Percentiles rank a stretch among this genome's conserved stretches.
Conservation (phyloP, 1,284 basidiomycete species). For the Polyporus tsugae region DNA sequence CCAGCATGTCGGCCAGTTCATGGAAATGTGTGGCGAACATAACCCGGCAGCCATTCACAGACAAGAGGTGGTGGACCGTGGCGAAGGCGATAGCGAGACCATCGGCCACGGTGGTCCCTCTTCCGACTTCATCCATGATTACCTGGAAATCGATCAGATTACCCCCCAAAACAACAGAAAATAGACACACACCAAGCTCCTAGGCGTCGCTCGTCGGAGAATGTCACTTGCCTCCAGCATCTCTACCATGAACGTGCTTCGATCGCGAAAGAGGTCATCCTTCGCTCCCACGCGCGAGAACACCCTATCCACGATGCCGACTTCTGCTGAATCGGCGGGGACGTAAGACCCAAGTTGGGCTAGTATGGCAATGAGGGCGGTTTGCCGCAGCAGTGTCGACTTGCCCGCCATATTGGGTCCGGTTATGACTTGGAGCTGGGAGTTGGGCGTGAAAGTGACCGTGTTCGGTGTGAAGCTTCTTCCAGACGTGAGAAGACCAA, state of each 20-base stretch:
- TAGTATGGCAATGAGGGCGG: conserved; percentile 89
- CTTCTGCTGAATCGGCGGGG: conserved; percentile 79
- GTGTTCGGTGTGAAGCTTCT: conserved; percentile 89
- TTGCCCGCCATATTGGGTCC: conserved; percentile 99
- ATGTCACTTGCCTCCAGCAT: conserved; percentile 90
- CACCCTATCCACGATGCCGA: conserved; percentile 91
- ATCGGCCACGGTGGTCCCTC: conserved; percentile 93
- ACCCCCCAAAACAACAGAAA: background rate
- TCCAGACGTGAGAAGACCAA: conserved; percentile 80
- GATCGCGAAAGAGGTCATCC: conserved; percentile 93
- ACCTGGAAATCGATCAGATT: conserved; percentile 59
- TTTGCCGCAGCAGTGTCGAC: conserved; percentile 92
- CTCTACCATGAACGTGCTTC: conserved; percentile 95
- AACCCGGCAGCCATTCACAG: conserved; percentile 80
- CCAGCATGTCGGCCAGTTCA: conserved; percentile 88
- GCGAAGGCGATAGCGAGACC: conserved; percentile 95
- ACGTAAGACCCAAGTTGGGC: conserved; percentile 96
- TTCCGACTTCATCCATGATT: conserved; percentile 97
- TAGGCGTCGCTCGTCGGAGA: conserved; percentile 81
- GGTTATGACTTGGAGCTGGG: conserved; percentile 84
- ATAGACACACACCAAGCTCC: conserved; percentile 70
- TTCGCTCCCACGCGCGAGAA: conserved; percentile 97
- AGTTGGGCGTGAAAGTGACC: conserved; percentile 64
- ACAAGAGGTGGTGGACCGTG: conserved; percentile 83
- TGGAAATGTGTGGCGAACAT: conserved; percentile 99